Conservation (phyloP, 306 rosid genomes). For the Sesbania bispinosa region DNA sequence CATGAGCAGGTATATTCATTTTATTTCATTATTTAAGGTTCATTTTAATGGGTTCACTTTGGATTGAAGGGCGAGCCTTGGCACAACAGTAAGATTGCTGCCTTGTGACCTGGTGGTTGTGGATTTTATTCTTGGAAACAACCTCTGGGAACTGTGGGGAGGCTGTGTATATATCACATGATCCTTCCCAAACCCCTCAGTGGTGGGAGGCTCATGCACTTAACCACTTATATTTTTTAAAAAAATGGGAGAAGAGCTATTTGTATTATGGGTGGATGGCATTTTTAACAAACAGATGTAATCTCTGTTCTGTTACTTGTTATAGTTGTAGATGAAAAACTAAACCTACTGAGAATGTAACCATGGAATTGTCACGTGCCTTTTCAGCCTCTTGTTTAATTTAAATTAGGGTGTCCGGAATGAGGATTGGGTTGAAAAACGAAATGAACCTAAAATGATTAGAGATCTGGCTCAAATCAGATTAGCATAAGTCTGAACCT, state of each 20-base stretch:
- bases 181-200: background rate
- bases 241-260: too few species aligned
- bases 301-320: too few species aligned
- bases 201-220: background rate
- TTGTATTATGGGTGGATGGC: too few species aligned
- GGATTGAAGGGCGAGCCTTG: background rate
- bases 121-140: background rate
- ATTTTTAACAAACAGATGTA: too few species aligned
- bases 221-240: too few species aligned
- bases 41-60: background rate
- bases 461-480: too few species aligned
- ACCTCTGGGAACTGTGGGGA: too few species aligned
- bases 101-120: background rate
- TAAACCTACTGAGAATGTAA: too few species aligned
- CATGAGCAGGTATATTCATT: slow-evolving; percentile 81
- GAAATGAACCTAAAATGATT: too few species aligned
- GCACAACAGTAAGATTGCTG: background rate
- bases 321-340: background rate
- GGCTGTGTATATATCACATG: background rate
- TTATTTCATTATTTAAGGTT: background rate
- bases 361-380: background rate
- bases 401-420: too few species aligned
- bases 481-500: too few species aligned
- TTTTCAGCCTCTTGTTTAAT: background rate
- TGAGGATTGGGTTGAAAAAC: too few species aligned